Percentiles rank a stretch among this genome's conserved stretches.
These are phyloP conservation scores for Micractinium sp. DNA, from an alignment of 139 green algal species.

Conservation along the genomic window DNA sequence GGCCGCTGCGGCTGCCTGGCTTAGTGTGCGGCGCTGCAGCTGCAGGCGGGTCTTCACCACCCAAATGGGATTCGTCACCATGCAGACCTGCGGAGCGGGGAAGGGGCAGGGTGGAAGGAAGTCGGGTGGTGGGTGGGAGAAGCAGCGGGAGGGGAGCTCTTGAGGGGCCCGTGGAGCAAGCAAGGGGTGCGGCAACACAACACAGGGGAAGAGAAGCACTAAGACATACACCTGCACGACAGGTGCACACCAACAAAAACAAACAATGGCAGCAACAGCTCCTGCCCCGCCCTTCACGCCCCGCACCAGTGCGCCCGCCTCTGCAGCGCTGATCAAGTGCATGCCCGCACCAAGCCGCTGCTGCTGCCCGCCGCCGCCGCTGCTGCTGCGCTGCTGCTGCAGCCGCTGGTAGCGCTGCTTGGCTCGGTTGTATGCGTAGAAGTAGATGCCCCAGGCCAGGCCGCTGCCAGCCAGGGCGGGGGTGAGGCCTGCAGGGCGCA, in stretches of 20 bases:
- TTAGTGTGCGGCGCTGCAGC: constrained; percentile 69
- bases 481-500: constrained; percentile 59
- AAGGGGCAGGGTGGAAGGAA: neutral
- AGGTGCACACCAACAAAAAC: neutral
- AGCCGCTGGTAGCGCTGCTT: constrained; percentile 61
- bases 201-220: neutral
- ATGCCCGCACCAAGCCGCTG: constrained; percentile 54
- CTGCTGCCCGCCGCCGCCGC: constrained; percentile 12
- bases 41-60: constrained; percentile 94
- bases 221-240: neutral
- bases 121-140: no score
- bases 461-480: constrained; percentile 81
- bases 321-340: constrained; percentile 78
- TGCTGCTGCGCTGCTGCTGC: neutral
- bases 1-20: constrained; percentile 19
- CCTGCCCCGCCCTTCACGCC: neutral
- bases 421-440: constrained; percentile 80
- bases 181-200: neutral
- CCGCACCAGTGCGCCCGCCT: constrained; percentile 79
- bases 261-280: no score
- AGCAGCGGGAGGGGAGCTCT: neutral
- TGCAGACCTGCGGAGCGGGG: constrained; percentile 65
- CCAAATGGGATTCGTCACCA: constrained; percentile 95
- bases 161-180: neutral
- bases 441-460: constrained; percentile 87